Base-by-base conservation (phyloP, 108 stramenopile genomes). In the Skeletonema grethae region DNA sequence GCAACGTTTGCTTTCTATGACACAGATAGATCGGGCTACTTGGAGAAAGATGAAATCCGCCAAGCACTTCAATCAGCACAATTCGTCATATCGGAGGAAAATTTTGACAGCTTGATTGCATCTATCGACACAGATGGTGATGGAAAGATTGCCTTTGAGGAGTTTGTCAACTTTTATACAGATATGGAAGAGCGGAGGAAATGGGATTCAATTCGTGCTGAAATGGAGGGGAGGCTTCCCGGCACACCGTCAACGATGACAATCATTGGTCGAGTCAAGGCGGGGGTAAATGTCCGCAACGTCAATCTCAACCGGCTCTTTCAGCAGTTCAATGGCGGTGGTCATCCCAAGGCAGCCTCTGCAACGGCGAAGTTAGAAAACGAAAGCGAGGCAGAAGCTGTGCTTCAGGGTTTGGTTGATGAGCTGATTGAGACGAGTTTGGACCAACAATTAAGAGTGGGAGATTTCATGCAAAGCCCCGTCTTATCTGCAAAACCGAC, bases 281-380 rank as follows among this genome's bases (percentile, higher is more conserved):
- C 94, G 10, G 91, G 94, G 8, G 83, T 90, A 10, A 92, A 93
- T 56, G 76, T 90, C 50, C 86, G 91, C 30, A 67, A 82, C 22
- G 91, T 96, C 39, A 92, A 93, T 73, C 79, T 96, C 72, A 88
- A 89, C 57, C 83, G 84, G 36, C 79, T 96, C 3, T 83, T 96
- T 45, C 87, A 90, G 65, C 58, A 82, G 56, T 88, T 80, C 71
- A 90, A 88, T 66, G 93, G 93, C 25, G 95, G 95, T 16, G 95
- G 95, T 31, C 95, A 95, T 76, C 70, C 92, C 31, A 90, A 93
- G 78, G 95, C 95, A 53, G 92, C 95, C 12, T 93, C 95, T 29
- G 90, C 92, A 5, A 92, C 92, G 11, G 85, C 89, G 15, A 84
- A 86, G 32, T 63, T 93, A 55, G 83, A 77, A 35, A 87, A 93